Evolutionary conservation across 2,329 filamentous ascomycete genomes (phyloP), one percentile per base, ranked within the genome.

Genomic region (Penicillium glabrum): DNA sequence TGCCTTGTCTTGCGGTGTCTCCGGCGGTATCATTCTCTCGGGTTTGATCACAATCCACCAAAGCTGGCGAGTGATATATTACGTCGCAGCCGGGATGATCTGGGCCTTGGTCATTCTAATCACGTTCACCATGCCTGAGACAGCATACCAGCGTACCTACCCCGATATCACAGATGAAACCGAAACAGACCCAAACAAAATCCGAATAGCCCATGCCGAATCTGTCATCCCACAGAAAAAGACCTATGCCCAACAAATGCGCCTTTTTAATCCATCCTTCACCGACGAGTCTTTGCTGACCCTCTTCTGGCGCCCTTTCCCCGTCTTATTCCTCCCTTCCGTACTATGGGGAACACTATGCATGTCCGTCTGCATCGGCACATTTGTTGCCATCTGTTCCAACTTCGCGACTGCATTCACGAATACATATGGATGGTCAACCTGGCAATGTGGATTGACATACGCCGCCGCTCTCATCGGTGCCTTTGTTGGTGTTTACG

Each of bases 71-170:
- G 65, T 66, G 23, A 69, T 75, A 39, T 61, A 61, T 33, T 60
- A 54, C 19, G 45, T 63, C 51, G 77, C 78, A 5, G 68, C 77
- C 3, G 82, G 76, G n/a, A 65, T 85, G 13, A 75, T 85, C 46
- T 82, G 79, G 13, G 60, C 74, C 9, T 71, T 80, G 24, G 77
- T 81, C 1, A 51, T 84, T 1, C 60, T 84, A 2, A 75, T 80
- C 8, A 69, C 82, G 62, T 78, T 86, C 55, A 80, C 80, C 6
- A 81, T 86, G 51, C 83, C 83, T 0, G 83, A 85, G 65, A 85
- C 82, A 0, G 77, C 77, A 9, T 85, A 51, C 19, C 53, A 56
- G 19, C 45, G 53, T n/a, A 47, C 8, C 27, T n/a, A 51, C 13
- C 16, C 41, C 27, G 31, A 35, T 13, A 21, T 33, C 19, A 33